These are phyloP conservation scores for Neofusicoccum cordaticola DNA, from an alignment of 2,329 filamentous ascomycete genomes.

Conservation along the genomic window DNA sequence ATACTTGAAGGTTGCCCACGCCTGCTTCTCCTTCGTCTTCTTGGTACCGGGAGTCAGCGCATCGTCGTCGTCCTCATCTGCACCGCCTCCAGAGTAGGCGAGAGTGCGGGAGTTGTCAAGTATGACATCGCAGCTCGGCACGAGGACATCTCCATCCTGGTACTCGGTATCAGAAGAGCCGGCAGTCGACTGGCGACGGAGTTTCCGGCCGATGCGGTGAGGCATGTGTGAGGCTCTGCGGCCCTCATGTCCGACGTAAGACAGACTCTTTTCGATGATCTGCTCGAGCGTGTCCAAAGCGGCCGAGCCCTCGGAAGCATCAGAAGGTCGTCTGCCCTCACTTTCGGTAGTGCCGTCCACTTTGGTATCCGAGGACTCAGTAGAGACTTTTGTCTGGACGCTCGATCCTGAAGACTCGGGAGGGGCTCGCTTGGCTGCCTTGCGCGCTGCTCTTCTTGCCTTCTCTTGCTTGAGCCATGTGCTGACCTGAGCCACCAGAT, in stretches of 20 bases:
- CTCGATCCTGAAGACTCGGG: constrained; percentile 40
- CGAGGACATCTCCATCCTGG: constrained; percentile 73
- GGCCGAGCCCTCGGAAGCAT: constrained; percentile 66
- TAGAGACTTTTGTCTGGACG: constrained; percentile 32
- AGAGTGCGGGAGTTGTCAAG: constrained; percentile 90
- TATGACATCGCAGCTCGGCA: constrained; percentile 78
- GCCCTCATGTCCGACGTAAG: constrained; percentile 41
- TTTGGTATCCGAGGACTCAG: constrained; percentile 11
- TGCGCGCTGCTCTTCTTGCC: constrained; percentile 57
- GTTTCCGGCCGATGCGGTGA: constrained; percentile 21
- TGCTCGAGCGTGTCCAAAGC: constrained; percentile 78
- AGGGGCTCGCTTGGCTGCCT: neutral
- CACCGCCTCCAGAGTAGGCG: constrained; percentile 63
- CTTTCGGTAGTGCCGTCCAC: constrained; percentile 17
- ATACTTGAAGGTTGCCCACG: constrained; percentile 84
- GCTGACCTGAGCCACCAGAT: neutral
- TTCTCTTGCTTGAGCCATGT: constrained; percentile 82
- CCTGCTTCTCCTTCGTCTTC: constrained; percentile 66
- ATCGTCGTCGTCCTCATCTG: constrained; percentile 40
- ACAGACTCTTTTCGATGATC: constrained; percentile 70
- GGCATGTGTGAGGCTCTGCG: constrained; percentile 20
- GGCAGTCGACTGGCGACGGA: constrained; percentile 43
- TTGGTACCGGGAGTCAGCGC: constrained; percentile 39
- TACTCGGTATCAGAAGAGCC: constrained; percentile 83
- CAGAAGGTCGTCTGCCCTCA: constrained; percentile 51